A percentile compares a stretch with the other conserved stretches of the same genome.
These are phyloP conservation scores for Plantago coronopus DNA, from an alignment of 305 asterid genomes.

Conservation along the genomic window DNA sequence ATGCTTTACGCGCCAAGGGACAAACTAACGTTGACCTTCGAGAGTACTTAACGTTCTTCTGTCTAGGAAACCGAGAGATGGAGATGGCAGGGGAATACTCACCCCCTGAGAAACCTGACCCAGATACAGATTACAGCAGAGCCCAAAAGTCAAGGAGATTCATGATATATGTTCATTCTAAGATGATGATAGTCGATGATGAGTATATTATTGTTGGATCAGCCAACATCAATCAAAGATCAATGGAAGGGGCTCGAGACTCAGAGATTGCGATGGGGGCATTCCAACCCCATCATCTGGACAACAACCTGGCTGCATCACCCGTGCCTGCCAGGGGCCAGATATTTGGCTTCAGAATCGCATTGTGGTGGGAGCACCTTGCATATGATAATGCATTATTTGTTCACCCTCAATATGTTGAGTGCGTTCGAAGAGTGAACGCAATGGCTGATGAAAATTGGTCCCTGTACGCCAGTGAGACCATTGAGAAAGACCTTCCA, in stretches of 20 bases:
- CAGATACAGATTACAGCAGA: conserved; percentile 54
- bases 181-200: conserved; percentile 80
- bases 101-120: conserved; percentile 60
- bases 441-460: conserved; percentile 48
- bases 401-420: conserved; percentile 46
- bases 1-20: conserved; percentile 48
- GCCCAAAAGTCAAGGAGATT: conserved; percentile 75
- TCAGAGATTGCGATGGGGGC: conserved; percentile 89
- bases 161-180: conserved; percentile 90
- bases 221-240: conserved; percentile 84
- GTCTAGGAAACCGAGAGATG: conserved; percentile 80
- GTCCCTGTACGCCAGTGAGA: conserved; percentile 39
- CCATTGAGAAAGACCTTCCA: conserved; percentile 34
- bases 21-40: conserved; percentile 41
- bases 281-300: conserved; percentile 68
- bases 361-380: conserved; percentile 77
- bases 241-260: conserved; percentile 88
- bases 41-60: conserved; percentile 75
- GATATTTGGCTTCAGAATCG: conserved; percentile 53
- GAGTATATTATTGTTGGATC: conserved; percentile 82
- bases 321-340: conserved; percentile 33
- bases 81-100: conserved; percentile 37
- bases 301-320: conserved; percentile 24
- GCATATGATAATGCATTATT: conserved; percentile 27
- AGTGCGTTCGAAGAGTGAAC: conserved; percentile 45